Evolutionary conservation across 768 basidiomycete species (phyloP), one percentile per base, ranked within the genome.

Genomic region (Suillus fuscotomentosus): DNA sequence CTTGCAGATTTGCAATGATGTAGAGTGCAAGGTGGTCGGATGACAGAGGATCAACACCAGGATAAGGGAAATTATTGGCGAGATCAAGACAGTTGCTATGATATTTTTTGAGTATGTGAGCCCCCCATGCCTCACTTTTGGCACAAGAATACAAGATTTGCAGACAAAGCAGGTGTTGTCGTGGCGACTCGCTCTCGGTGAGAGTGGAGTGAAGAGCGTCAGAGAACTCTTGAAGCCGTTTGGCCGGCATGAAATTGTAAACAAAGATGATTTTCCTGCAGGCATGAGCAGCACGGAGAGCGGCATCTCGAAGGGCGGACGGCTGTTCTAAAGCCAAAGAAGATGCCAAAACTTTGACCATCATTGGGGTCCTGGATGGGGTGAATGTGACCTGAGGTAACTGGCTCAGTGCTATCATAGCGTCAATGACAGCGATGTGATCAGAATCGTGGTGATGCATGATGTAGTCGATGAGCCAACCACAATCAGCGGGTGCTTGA

Each of bases 11-110:
- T 6, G 51, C 31, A 34, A 63, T 36, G 20, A 60, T 55, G 63
- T 63, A 63, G n/a, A 60, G 55, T n/a, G 56, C 56, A 10, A 63
- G 56, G 36, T 63, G 56, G 20, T 60, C 45, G 45, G 43, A 59
- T 39, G 56, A 31, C 15, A 31, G 31, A 31, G 2, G 31, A 53
- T 53, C 51, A 17, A 11, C 17, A 5, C 10, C 31, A 11, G 17
- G 31, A 10, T 53, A 53, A 17, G 62, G 62, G 36, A 63, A 63
- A n/a, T 43, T 13, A 7, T 62, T 64, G 27, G 61, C 64, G 20
- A 65, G 55, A 22, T 22, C 17, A 50, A 45, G 42, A 24, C 45
- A 48, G 20, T 10, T 27, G 24, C 10, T 36, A n/a, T 63, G 48
- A n/a, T 65, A 43, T 13, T 63, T 34, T 17, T 15, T 34, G 64